Base-by-base conservation (phyloP, 768 basidiomycete species). In the Kwoniella dejecticola region DNA sequence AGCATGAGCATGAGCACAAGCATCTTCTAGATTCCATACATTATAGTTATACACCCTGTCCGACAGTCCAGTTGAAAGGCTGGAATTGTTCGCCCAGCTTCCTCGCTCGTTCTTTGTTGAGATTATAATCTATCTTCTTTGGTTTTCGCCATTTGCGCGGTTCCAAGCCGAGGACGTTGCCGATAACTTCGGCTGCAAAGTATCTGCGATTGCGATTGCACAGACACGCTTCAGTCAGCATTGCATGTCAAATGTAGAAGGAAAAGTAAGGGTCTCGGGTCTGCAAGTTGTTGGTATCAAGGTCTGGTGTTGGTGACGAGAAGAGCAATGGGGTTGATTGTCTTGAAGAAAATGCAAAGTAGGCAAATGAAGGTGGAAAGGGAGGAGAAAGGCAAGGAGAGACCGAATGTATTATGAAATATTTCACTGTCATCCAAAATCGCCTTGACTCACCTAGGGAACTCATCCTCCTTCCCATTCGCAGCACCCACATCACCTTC, bases 181-280 rank as follows among this genome's bases (percentile, higher is more conserved):
- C 95, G 64, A 98, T 87, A 68, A 97, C 95, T 79, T 99, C 95
- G 17, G 85, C 87, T 0, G 92, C 94, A 76, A 99, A 99, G 76
- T 90, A 96, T 62, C 93, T 95, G 66, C 7, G 17, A 17, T 42
- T 24, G 2, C 21, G 21, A n/a, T n/a, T n/a, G n/a, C 24, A 60
- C n/a, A 38, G 24, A 12, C 10, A 11, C 19, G 24, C 15, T 29
- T 21, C 31, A 4, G 23, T 31, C 30, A 50, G 30, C 30, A 2
- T 50, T 31, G n/a, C n/a, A n/a, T n/a, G n/a, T n/a, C n/a, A n/a
- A n/a, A n/a, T n/a, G n/a, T n/a, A n/a, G n/a, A n/a, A n/a, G n/a
- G n/a, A n/a, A n/a, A n/a, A n/a, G n/a, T n/a, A n/a, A n/a, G n/a
- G n/a, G n/a, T n/a, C n/a, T n/a, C n/a, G n/a, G n/a, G n/a, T n/a